Conservation (phyloP, 257 asterid species). For the Solanum bukasovii region DNA sequence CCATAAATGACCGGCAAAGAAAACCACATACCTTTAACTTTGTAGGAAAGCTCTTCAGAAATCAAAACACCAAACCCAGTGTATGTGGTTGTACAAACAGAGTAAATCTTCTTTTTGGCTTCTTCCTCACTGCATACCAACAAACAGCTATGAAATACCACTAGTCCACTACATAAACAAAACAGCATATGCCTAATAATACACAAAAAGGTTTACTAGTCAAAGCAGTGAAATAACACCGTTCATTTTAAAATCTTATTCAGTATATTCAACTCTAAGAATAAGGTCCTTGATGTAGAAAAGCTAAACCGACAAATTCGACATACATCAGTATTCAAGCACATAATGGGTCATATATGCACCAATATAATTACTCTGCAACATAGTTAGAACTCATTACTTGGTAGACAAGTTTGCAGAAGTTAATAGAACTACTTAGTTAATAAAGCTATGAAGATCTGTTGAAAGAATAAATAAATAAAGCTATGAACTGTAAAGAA, state of each 20-base stretch:
- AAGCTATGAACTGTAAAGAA: neutral
- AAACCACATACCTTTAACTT: slow-evolving; percentile 60
- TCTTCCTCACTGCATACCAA: slow-evolving; percentile 79
- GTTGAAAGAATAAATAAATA: neutral
- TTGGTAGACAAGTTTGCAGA: neutral
- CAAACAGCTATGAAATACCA: neutral
- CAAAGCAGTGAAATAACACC: neutral
- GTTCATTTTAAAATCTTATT: neutral
- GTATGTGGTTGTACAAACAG: slow-evolving; percentile 74
- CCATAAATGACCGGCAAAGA: neutral
- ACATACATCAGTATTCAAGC: neutral
- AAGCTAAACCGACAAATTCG: neutral
- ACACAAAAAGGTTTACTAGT: neutral
- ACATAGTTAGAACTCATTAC: neutral
- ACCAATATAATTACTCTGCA: neutral
- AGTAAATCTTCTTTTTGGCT: slow-evolving; percentile 84
- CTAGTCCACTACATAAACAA: neutral
- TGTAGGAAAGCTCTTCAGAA: slow-evolving; percentile 77
- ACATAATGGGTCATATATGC: neutral
- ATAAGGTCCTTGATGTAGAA: neutral
- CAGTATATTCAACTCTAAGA: neutral
- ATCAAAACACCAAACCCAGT: slow-evolving; percentile 87
- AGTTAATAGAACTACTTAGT: neutral
- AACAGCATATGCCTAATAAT: neutral
- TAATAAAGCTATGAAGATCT: neutral